These are phyloP conservation scores for Chytridium lagenaria DNA, from an alignment of 371 early-diverging fungal genomes.

Conservation along the genomic window DNA sequence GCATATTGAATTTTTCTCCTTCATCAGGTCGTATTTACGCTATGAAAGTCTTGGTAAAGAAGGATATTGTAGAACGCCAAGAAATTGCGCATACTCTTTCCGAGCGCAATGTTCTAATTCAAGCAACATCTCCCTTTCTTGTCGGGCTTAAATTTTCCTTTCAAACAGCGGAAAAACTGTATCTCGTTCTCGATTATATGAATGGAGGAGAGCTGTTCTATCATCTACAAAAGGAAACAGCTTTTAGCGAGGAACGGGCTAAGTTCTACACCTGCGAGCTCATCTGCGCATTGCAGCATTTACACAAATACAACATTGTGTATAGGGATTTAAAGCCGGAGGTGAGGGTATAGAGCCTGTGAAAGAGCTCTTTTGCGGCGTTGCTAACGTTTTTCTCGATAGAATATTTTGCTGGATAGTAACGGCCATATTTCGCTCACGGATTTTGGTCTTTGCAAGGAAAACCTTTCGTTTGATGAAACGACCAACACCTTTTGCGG, in stretches of 20 bases:
- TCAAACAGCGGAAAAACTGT: conserved; percentile 80
- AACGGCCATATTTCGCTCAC: conserved; percentile 76
- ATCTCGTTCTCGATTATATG: conserved; percentile 90
- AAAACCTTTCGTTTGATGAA: conserved; percentile 53
- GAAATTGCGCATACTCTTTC: conserved; percentile 78
- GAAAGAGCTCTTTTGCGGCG: background rate
- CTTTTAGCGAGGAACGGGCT: conserved; percentile 67
- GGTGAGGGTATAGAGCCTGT: too few relatives aligned
- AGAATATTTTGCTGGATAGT: conserved; percentile 49
- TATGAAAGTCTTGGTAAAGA: conserved; percentile 81
- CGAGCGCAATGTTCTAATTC: conserved; percentile 82
- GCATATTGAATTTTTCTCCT: too few relatives aligned
- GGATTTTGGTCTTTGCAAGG: conserved; percentile 77
- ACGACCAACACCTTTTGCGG: conserved; percentile 83
- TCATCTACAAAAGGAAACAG: conserved; percentile 57
- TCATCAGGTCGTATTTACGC: conserved; percentile 79
- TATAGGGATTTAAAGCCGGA: conserved; percentile 59
- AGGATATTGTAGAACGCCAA: conserved; percentile 69
- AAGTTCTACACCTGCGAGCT: conserved; percentile 68
- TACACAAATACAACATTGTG: conserved; percentile 66
- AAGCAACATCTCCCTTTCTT: conserved; percentile 78
- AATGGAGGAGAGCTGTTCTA: conserved; percentile 61
- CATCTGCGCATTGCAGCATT: conserved; percentile 59
- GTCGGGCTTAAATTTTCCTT: conserved; percentile 85
- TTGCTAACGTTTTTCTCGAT: too few relatives aligned